Conservation (phyloP, 2,329 filamentous ascomycete species). For the Bertia moriformis region DNA sequence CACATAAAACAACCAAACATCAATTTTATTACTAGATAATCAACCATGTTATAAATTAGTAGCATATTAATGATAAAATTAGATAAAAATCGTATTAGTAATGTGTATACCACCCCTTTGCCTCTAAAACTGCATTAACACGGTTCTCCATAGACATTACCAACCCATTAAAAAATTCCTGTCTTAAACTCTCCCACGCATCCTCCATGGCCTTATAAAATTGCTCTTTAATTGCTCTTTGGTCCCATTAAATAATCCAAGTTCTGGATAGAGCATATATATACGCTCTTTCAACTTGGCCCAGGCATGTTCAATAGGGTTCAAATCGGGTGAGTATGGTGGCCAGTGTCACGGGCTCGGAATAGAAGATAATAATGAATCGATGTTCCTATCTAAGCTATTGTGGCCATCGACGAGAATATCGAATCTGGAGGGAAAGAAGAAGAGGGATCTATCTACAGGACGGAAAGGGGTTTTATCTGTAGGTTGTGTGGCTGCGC, state of each 20-base stretch:
- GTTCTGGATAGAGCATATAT: conserved; percentile 3
- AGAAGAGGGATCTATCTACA: too few relatives aligned
- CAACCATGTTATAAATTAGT: neutral
- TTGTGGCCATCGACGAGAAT: conserved; percentile 5
- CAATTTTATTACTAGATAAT: too few relatives aligned
- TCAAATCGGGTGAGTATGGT: conserved; percentile 8
- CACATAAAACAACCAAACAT: too few relatives aligned
- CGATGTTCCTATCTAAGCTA: conserved; percentile 5
- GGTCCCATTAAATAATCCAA: neutral
- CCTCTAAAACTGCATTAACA: neutral
- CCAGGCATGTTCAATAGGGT: conserved; percentile 9
- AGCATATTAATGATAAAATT: neutral
- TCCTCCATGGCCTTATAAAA: neutral
- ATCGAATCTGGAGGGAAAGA: too few relatives aligned
- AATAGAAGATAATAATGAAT: too few relatives aligned
- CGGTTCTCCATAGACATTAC: neutral
- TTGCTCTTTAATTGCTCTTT: too few relatives aligned
- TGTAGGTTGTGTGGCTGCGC: too few relatives aligned
- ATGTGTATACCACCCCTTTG: neutral
- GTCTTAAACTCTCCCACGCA: neutral
- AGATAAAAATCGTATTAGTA: neutral
- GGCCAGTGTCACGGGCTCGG: too few relatives aligned
- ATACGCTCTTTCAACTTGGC: conserved; percentile 6
- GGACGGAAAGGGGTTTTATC: too few relatives aligned
- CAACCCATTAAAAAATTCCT: neutral